Base-by-base conservation (phyloP, 164 flowering plant species). In the Litsea cubeba region DNA sequence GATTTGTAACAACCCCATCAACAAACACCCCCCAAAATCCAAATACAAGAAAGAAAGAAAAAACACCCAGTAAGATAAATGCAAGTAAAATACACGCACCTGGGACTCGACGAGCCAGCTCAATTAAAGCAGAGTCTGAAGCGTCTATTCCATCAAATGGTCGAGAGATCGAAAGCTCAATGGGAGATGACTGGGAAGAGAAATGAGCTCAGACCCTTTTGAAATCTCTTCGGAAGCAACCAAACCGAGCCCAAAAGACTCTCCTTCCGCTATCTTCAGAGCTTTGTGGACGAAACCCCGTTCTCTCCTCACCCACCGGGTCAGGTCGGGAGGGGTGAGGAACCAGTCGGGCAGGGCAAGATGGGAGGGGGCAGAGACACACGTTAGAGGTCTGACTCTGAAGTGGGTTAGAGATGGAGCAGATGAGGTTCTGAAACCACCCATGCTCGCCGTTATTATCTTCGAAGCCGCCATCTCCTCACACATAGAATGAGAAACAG, bases 211-310 rank as follows among this genome's bases (percentile, higher is more conserved):
- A 32, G 93, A 84, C 49, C 97, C 94, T 79, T 79, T 82, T 2
- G 91, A 85, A 28, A 95, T 90, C 2, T 86, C 82, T 50, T 84
- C 79, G 50, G 88, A 82, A 35, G 90, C 88, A 15, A 90, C 82
- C 71, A 95, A 79, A 12, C 97, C 93, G 12, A 93, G 86, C 5
- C 98, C 95, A 22, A 62, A 72, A 62, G 83, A 67, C 12, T 62
- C 79, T 3, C 72, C 79, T 23, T 75, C 79, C 0, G 87, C 79
- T 57, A 95, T 80, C 84, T 83, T 91, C 50, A 95, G 75, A 3
- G 89, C 83, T 6, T 73, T 80, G 88, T 93, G 97, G 58, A 95
- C 97, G 76, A 93, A 91, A 23, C 99, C 99, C 25, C 97, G 97
- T 87, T 91, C 89, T 11, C 81, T 81, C 68, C 79, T 81, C 63